Base-by-base conservation (phyloP, 768 basidiomycete genomes). In the Kwoniella sp. region DNA sequence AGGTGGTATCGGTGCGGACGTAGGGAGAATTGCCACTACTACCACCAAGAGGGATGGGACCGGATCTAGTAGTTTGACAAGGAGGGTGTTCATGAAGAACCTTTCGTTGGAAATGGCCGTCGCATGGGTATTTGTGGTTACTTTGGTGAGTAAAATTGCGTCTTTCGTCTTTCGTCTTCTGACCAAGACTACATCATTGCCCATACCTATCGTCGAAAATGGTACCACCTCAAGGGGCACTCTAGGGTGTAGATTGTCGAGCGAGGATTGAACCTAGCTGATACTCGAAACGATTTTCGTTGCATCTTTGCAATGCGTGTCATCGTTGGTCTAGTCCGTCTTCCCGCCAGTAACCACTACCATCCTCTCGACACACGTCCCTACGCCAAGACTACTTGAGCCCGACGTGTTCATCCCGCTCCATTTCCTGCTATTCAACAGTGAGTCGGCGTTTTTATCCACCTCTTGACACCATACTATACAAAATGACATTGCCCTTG, bases 281-380 rank as follows among this genome's bases (percentile, higher is more conserved):
- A n/a, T 33, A 33, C 33, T 33, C 33, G 5, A 13, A 33, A 6
- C 33, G 33, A 33, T 13, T 33, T 33, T 13, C 33, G 33, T 6
- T 13, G 7, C 13, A 33, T 33, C n/a, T n/a, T 13, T 10, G 15
- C 21, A 13, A 6, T 6, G 33, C 33, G 33, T 33, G 6, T 33
- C 33, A 33, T 6, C 13, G 13, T 33, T 33, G n/a, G n/a, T n/a
- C n/a, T n/a, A 95, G 92, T 85, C 92, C 29, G 88, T 94, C 51
- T 95, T 86, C 80, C 93, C 93, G 4, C 85, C 92, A 0, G 88
- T 92, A 67, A 93, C 93, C 1, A 85, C 88, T 2, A 88, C 88
- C 0, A 86, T 96, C 56, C 78, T 80, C 37, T 85, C 93, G 2
- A 86, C 85, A 15, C 88, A 88, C 65, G 83, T 85, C 1, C 74